Conservation (phyloP, 345 rosid species). For the Pelargonium nanum region DNA sequence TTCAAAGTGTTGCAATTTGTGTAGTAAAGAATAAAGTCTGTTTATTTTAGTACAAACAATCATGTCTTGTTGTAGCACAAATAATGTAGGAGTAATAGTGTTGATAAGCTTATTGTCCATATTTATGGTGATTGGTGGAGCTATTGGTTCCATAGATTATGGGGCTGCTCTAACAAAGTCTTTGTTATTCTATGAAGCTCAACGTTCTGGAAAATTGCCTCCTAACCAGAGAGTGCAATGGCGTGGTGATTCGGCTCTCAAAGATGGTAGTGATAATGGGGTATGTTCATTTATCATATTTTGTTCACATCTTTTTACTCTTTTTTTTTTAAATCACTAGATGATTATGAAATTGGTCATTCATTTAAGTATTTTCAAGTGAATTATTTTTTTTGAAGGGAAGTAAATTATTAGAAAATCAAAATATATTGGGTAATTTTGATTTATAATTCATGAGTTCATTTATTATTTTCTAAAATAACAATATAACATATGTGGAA, state of each 20-base stretch:
- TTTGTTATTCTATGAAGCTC: slow-evolving; percentile 64
- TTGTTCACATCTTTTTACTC: neutral
- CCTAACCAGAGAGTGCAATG: slow-evolving; percentile 43
- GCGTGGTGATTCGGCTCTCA: slow-evolving; percentile 57
- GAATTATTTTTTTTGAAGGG: too few relatives aligned
- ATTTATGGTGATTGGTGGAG: slow-evolving; percentile 12
- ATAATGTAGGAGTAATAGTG: too few relatives aligned
- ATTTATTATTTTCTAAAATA: too few relatives aligned
- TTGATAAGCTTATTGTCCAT: neutral
- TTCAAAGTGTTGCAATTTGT: neutral
- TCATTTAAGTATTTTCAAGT: too few relatives aligned
- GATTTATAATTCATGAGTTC: too few relatives aligned
- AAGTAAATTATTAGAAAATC: too few relatives aligned
- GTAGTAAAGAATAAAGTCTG: neutral
- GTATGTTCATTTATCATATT: slow-evolving; percentile 8
- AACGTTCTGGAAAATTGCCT: slow-evolving; percentile 66
- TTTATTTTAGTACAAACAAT: too few relatives aligned
- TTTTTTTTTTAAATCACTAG: neutral
- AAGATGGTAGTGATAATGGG: slow-evolving; percentile 40
- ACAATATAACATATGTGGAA: too few relatives aligned
- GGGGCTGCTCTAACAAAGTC: slow-evolving; percentile 49
- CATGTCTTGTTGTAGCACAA: neutral
- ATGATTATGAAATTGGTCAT: too few relatives aligned
- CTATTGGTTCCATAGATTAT: slow-evolving; percentile 28
- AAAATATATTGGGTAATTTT: too few relatives aligned